These are phyloP conservation scores for Aspergillus ellipticus DNA, from an alignment of 495 filamentous ascomycete species.

Conservation along the genomic window DNA sequence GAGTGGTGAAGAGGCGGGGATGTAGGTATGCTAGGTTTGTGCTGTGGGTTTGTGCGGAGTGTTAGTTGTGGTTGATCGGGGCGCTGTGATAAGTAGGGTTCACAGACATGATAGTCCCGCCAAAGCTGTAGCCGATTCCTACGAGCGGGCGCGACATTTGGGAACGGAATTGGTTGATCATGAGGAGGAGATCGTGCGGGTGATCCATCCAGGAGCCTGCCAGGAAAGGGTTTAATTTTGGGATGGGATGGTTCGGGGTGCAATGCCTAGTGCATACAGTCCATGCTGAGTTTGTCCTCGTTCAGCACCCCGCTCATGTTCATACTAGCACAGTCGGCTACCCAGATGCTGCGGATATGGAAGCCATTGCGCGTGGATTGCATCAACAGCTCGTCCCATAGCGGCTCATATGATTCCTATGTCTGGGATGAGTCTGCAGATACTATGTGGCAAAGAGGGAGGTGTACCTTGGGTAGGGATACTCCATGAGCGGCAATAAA, in stretches of 20 bases:
- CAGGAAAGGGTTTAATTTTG: neutral
- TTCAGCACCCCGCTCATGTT: neutral
- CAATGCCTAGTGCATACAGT: neutral
- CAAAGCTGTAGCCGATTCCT: constrained; percentile 11
- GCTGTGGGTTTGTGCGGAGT: neutral
- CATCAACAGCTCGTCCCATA: neutral
- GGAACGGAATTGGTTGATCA: constrained; percentile 6
- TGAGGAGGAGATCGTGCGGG: constrained; percentile 5
- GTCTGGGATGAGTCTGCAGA: too few relatives aligned
- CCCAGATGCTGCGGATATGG: neutral
- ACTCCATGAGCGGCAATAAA: neutral
- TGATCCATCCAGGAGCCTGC: constrained; percentile 6
- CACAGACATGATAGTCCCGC: neutral
- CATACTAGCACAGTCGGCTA: neutral
- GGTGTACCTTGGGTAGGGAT: neutral
- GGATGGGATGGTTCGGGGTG: neutral
- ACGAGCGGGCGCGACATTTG: constrained; percentile 10
- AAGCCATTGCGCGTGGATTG: neutral
- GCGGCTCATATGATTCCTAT: neutral
- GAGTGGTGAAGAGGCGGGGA: constrained; percentile 5
- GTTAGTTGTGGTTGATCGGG: neutral
- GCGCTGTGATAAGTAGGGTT: neutral
- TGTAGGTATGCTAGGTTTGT: constrained; percentile 1
- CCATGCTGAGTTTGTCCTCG: constrained; percentile 1
- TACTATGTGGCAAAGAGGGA: too few relatives aligned